Conservation (phyloP, 169 alveolate species). For the Eimeria brunetti region DNA sequence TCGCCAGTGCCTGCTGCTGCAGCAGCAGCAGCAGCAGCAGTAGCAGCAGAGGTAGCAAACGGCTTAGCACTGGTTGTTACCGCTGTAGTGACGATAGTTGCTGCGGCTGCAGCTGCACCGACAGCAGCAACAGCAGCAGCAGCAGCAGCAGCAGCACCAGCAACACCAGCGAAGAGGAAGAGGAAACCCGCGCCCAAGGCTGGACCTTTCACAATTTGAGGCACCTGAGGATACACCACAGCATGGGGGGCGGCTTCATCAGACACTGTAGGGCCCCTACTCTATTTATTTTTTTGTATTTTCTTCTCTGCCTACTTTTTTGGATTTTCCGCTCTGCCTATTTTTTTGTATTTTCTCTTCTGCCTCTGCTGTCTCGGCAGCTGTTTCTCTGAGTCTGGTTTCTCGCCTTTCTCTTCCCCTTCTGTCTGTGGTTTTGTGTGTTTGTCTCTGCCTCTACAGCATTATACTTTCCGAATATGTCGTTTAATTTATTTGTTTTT, state of each 20-base stretch:
- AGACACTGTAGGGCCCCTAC: not conserved
- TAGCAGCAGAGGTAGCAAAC: not conserved
- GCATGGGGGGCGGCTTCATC: constrained; percentile 39
- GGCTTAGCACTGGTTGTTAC: not conserved
- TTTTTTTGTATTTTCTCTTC: not conserved
- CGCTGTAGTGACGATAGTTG: not conserved
- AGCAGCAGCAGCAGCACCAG: not conserved
- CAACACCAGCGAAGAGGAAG: not conserved
- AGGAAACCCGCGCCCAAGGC: not conserved
- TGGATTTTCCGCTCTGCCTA: too few relatives aligned
- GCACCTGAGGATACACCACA: constrained; percentile 22
- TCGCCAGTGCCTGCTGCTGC: not conserved
- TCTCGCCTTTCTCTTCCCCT: too few relatives aligned
- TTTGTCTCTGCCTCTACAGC: too few relatives aligned
- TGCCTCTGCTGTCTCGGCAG: too few relatives aligned
- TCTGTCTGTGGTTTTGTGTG: too few relatives aligned
- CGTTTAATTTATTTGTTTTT: too few relatives aligned
- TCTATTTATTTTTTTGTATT: not conserved
- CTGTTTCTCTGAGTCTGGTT: too few relatives aligned
- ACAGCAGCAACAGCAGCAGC: constrained; percentile 1
- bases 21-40: not conserved
- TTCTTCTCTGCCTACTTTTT: not conserved
- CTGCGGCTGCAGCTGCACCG: not conserved
- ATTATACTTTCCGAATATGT: too few relatives aligned
- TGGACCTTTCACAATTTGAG: constrained; percentile 14